Base-by-base conservation (phyloP, 441 rosid genomes). In the Syzygium malaccense region DNA sequence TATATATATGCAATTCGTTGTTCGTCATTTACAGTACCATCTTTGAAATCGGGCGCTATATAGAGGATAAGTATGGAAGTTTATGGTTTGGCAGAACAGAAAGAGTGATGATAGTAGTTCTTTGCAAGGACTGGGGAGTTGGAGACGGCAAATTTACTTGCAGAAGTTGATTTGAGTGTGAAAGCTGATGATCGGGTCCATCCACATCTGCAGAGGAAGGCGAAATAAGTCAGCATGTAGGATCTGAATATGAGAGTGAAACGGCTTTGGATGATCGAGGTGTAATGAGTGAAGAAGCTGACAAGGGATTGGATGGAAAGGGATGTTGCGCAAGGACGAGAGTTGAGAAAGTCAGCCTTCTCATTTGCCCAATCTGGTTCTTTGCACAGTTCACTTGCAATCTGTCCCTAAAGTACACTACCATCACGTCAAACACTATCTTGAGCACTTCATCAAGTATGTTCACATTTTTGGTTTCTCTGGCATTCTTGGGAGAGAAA, bases 351-450 rank as follows among this genome's bases (percentile, higher is more conserved):
- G 97, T 92, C 87, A 97, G 99, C 88, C 92, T 97, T 90, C 33
- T 93, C 86, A 92, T 97, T 60, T 95, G 98, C 92, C 99, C 98
- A 30, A 95, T 96, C 93, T 97, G 99, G 99, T 97, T 97, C 91
- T 89, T 96, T 78, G 99, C 99, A 0, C 99, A 96, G 92, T 94
- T 97, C 87, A 92, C 96, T 85, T 97, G 96, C 89, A 96, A 97
- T 91, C 93, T 97, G 83, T 97, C 99, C 25, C 91, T 97, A 90
- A 96, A 97, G 94, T 96, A 96, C 90, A 97, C 99, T 48, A 94
- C 98, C 2, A 97, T 96, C 33, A 97, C 99, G 62, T 97, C 99
- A 49, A 97, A 97, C 90, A 96, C 99, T 79, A 96, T 97, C 91
- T 91, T 97, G 89, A 96, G 99, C 93, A 97, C 97, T 88, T 88